phyloP scores from a whole-genome alignment of 768 basidiomycete species.

The Kwoniella heveanensis region DNA sequence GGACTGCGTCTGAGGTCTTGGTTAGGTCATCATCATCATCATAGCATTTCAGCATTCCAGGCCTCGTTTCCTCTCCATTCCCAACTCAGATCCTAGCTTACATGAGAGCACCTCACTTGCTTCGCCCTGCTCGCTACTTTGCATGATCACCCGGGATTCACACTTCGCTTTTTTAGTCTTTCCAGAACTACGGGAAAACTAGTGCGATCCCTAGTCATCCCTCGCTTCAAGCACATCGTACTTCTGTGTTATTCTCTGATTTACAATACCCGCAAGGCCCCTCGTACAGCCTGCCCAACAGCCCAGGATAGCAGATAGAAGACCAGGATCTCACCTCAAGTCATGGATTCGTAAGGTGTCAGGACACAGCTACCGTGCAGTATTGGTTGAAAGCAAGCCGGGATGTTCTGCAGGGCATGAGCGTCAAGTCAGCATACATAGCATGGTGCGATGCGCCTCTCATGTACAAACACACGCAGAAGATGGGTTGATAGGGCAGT shows the following conservation, averaged over 20 bases:
- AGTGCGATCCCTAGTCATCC: neutral
- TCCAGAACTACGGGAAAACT: neutral
- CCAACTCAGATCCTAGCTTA: too few relatives aligned
- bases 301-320: too few relatives aligned
- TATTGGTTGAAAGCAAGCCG: neutral
- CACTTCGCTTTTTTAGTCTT: neutral
- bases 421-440: too few relatives aligned
- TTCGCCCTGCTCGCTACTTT: too few relatives aligned
- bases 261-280: too few relatives aligned
- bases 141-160: neutral
- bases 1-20: neutral
- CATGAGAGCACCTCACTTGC: too few relatives aligned
- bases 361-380: neutral
- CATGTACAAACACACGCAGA: too few relatives aligned
- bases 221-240: slow-evolving; percentile 3
- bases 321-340: too few relatives aligned
- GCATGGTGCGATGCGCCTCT: neutral
- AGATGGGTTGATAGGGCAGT: too few relatives aligned
- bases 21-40: neutral
- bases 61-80: neutral
- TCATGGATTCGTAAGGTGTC: neutral
- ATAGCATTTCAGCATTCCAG: neutral
- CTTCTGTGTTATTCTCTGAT: too few relatives aligned
- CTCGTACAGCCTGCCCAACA: too few relatives aligned
- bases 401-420: too few relatives aligned